Conservation (phyloP, 257 asterid genomes). For the Solanum lycopersicoides region DNA sequence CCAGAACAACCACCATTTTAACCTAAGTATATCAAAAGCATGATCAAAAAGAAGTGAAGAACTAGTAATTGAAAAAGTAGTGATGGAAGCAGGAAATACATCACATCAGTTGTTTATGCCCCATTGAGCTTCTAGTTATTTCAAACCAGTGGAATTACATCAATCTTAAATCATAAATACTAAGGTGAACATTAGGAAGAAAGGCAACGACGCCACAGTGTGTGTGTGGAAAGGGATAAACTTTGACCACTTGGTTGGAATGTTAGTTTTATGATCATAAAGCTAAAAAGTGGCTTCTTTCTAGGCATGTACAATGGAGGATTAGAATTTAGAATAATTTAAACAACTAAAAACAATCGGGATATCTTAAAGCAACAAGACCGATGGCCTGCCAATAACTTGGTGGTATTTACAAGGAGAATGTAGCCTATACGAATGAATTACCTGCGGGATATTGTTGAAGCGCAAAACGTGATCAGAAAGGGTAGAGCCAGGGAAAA, state of each 20-base stretch:
- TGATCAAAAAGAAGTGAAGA: background rate
- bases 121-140: background rate
- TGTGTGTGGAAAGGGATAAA: background rate
- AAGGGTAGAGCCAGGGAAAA: conserved; percentile 97
- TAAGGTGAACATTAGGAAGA: background rate
- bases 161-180: background rate
- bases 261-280: background rate
- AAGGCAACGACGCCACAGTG: background rate
- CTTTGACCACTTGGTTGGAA: background rate
- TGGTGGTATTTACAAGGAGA: background rate
- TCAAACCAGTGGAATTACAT: background rate
- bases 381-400: background rate
- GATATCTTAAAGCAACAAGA: background rate
- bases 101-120: background rate
- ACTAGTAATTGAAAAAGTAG: background rate
- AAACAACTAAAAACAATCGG: background rate
- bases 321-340: background rate
- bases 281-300: background rate
- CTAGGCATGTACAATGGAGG: background rate
- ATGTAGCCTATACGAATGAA: background rate
- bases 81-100: background rate
- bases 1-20: conserved; percentile 94
- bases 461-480: conserved; percentile 98
- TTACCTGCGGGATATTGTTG: conserved; percentile 96
- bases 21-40: conserved; percentile 31